phyloP scores from a whole-genome alignment of 2,329 filamentous ascomycete genomes.

The Epicoccum nigrum region DNA sequence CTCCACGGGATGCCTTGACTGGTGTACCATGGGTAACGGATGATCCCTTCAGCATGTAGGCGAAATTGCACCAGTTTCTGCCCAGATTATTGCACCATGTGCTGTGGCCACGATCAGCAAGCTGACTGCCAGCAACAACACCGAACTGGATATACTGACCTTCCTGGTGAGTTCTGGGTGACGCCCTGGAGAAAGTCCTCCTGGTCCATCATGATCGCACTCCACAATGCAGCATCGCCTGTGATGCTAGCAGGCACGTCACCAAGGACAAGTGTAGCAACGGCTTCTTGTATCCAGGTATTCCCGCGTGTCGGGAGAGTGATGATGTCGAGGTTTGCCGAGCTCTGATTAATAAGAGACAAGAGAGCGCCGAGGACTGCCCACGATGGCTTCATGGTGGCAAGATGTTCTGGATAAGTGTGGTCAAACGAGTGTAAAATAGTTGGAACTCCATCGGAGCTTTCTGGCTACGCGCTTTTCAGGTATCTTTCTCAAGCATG shows the following conservation, averaged over 20 bases:
- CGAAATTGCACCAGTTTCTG: slow-evolving; percentile 32
- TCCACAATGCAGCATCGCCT: slow-evolving; percentile 33
- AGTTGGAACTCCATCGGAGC: background rate
- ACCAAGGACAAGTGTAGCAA: slow-evolving; percentile 29
- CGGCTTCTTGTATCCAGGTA: slow-evolving; percentile 25
- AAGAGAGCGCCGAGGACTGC: slow-evolving; percentile 17
- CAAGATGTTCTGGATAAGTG: too few species aligned
- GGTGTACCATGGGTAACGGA: slow-evolving; percentile 19
- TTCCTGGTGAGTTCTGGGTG: slow-evolving; percentile 26
- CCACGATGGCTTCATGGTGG: slow-evolving; percentile 17
- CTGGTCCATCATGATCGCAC: slow-evolving; percentile 33
- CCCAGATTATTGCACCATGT: slow-evolving; percentile 25
- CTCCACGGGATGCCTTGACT: slow-evolving; percentile 22
- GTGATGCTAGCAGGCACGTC: slow-evolving; percentile 23
- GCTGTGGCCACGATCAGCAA: slow-evolving; percentile 1
- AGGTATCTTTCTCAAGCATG: too few species aligned
- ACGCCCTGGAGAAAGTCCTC: slow-evolving; percentile 33
- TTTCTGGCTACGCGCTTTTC: too few species aligned
- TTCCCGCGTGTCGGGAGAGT: slow-evolving; percentile 21
- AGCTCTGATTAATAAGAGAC: slow-evolving; percentile 16
- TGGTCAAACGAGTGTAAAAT: background rate
- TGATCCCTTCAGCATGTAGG: slow-evolving; percentile 23
- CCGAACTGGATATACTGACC: slow-evolving; percentile 7
- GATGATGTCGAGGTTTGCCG: slow-evolving; percentile 29
- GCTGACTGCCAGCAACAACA: background rate